Conservation (phyloP, 2,329 filamentous ascomycete species). For the Aspergillus unguis region DNA sequence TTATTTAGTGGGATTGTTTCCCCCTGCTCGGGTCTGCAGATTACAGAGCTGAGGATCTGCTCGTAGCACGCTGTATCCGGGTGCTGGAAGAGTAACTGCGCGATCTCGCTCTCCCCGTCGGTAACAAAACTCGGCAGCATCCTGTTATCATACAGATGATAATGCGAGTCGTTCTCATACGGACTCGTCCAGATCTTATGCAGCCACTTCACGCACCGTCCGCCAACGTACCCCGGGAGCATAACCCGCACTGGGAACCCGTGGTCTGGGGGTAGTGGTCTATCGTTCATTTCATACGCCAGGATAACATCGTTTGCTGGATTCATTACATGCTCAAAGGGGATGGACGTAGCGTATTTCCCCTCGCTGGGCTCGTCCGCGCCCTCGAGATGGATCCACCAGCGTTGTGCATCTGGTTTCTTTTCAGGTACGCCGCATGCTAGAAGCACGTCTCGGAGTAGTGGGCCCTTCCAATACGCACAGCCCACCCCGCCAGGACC, state of each 20-base stretch:
- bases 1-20: constrained; percentile 42
- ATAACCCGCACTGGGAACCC: constrained; percentile 62
- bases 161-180: constrained; percentile 46
- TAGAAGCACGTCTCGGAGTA: neutral
- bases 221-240: constrained; percentile 66
- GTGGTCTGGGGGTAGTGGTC: constrained; percentile 62
- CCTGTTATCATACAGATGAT: constrained; percentile 52
- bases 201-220: constrained; percentile 62
- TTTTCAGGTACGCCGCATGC: neutral
- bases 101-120: constrained; percentile 49
- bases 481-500: neutral
- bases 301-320: constrained; percentile 68
- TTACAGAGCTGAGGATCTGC: constrained; percentile 50
- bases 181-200: constrained; percentile 56
- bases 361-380: constrained; percentile 56
- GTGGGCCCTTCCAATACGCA: neutral
- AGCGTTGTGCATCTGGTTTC: neutral
- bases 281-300: constrained; percentile 69
- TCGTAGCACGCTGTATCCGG: constrained; percentile 49
- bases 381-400: constrained; percentile 67
- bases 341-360: constrained; percentile 42
- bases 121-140: constrained; percentile 49
- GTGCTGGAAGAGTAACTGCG: constrained; percentile 47
- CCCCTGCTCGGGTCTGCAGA: constrained; percentile 46
- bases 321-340: constrained; percentile 62